Conservation (phyloP, 805 yeast genomes). For the Blastobotrys chiropterorum region DNA sequence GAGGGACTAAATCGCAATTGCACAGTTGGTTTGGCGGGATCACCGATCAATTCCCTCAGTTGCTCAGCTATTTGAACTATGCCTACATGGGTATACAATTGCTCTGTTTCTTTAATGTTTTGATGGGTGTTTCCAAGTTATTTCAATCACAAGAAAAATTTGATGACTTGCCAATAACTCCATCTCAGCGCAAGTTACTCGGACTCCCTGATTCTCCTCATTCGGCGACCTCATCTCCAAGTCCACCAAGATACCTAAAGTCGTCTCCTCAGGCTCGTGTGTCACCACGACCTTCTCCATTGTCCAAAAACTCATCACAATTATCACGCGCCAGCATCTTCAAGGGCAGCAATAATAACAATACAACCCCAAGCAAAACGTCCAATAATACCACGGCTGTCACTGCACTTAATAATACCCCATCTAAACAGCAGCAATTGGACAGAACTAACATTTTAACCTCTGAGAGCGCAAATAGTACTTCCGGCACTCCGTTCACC, state of each 20-base stretch:
- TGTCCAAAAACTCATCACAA: conserved; percentile 8
- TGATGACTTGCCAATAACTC: conserved; percentile 24
- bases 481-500: conserved; percentile 13
- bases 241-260: conserved; percentile 21
- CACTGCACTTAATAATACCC: not conserved
- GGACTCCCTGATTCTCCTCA: conserved; percentile 24
- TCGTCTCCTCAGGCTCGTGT: conserved; percentile 19
- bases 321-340: not conserved
- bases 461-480: not conserved
- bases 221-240: conserved; percentile 15
- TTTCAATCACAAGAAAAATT: conserved; percentile 17
- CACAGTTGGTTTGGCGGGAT: not conserved
- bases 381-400: not conserved
- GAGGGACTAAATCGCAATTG: conserved; percentile 5
- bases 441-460: not conserved
- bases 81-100: conserved; percentile 13
- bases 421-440: not conserved
- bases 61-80: not conserved
- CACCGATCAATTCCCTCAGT: not conserved
- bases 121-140: conserved; percentile 10
- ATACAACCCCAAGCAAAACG: not conserved
- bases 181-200: conserved; percentile 25
- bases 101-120: conserved; percentile 19
- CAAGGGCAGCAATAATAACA: not conserved
- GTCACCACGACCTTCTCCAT: conserved; percentile 17